phyloP scores from a whole-genome alignment of 2,329 filamentous ascomycete species.

The Fusarium pilosicola region DNA sequence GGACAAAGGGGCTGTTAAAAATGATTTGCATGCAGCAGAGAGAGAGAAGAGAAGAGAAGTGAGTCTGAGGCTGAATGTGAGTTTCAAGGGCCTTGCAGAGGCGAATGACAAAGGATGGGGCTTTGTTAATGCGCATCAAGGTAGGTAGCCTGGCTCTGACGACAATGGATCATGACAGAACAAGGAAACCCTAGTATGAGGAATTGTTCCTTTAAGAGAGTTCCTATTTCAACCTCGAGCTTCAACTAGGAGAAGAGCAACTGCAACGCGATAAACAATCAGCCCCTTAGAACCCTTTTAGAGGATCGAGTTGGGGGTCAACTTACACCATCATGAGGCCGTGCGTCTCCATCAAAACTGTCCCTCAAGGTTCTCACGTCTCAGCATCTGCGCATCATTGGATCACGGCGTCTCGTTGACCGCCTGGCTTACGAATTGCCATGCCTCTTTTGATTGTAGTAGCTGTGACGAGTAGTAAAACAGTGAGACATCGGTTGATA shows the following conservation, averaged over 20 bases:
- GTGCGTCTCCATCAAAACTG: constrained; percentile 28
- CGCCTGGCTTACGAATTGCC: constrained; percentile 32
- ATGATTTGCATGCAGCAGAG: not conserved
- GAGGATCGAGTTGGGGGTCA: constrained; percentile 21
- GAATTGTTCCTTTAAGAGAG: constrained; percentile 8
- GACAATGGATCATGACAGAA: constrained; percentile 1
- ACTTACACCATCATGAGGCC: constrained; percentile 21
- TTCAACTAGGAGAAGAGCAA: not conserved
- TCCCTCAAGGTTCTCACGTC: constrained; percentile 45
- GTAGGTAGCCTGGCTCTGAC: not conserved
- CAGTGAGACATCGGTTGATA: constrained; percentile 6
- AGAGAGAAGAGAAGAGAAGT: not conserved
- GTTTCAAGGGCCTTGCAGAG: not conserved
- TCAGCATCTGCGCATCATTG: constrained; percentile 31
- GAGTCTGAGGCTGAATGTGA: not conserved
- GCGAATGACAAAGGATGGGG: constrained; percentile 4
- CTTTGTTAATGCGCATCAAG: not conserved
- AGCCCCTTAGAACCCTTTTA: not conserved
- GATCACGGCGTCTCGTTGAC: constrained; percentile 26
- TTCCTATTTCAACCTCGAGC: not conserved
- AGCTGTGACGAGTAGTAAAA: not conserved
- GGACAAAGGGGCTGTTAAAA: not conserved
- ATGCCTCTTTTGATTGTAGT: constrained; percentile 1
- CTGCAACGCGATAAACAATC: not conserved
- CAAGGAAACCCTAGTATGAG: not conserved